phyloP scores from a whole-genome alignment of 1,139 yeast species.

The Torulaspora pretoriensis region DNA sequence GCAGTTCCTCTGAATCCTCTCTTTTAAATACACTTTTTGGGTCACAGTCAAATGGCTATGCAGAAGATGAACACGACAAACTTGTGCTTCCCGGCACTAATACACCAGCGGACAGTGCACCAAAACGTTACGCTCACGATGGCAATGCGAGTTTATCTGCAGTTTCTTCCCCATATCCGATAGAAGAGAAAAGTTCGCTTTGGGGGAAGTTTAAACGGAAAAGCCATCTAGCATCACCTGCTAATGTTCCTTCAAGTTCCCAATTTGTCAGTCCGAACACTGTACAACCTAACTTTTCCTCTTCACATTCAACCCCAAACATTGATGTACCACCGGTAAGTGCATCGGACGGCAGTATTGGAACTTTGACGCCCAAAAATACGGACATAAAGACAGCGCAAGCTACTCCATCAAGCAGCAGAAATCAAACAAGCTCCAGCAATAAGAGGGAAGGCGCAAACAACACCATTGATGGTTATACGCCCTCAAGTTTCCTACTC shows the following conservation, averaged over 20 bases:
- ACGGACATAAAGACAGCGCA: conserved; percentile 9
- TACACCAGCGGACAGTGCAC: conserved; percentile 18
- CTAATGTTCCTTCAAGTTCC: conserved; percentile 9
- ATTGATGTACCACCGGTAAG: conserved; percentile 1
- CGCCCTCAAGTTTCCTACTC: conserved; percentile 19
- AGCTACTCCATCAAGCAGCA: conserved; percentile 8
- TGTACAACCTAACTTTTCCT: conserved; percentile 6
- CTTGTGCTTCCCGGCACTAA: conserved; percentile 10
- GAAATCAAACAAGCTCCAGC: not conserved
- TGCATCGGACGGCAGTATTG: conserved; percentile 9
- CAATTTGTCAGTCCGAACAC: conserved; percentile 1
- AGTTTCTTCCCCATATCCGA: conserved; percentile 13
- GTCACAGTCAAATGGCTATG: conserved; percentile 9
- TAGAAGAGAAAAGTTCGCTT: conserved; percentile 28
- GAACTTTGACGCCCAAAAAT: conserved; percentile 7
- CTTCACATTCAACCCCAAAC: conserved; percentile 6
- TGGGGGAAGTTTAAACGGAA: conserved; percentile 34
- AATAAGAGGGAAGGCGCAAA: not conserved
- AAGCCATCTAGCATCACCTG: conserved; percentile 20
- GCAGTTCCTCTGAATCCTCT: conserved; percentile 54
- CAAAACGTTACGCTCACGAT: conserved; percentile 10
- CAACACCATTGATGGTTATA: not conserved
- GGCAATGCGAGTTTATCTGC: conserved; percentile 14
- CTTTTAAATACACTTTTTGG: conserved; percentile 38
- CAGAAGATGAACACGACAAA: conserved; percentile 11